A percentile compares a stretch with the other conserved stretches of the same genome.
These are phyloP conservation scores for Colletotrichum tanaceti DNA, from an alignment of 2,329 filamentous ascomycete genomes.

Conservation along the genomic window DNA sequence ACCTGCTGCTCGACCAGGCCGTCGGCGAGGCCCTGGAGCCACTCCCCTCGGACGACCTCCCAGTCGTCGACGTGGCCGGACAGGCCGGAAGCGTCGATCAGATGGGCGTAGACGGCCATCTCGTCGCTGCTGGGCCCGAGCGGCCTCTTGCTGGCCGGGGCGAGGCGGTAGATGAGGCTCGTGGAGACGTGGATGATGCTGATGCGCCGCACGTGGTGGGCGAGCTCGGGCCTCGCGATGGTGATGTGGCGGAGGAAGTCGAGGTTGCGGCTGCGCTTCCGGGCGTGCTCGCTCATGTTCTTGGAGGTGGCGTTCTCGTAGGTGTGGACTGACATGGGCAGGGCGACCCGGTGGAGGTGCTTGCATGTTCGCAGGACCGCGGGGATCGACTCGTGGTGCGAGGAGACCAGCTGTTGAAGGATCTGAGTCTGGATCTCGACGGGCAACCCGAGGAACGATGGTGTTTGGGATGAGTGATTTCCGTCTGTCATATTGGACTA, in stretches of 20 bases:
- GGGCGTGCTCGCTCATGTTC: slow-evolving; percentile 11
- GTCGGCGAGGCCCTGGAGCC: slow-evolving; percentile 9
- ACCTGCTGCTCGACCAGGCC: slow-evolving; percentile 15
- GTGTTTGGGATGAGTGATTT: background rate
- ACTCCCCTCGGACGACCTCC: slow-evolving; percentile 2
- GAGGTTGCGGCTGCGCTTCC: slow-evolving; percentile 19
- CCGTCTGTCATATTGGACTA: background rate
- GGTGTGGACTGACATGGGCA: slow-evolving; percentile 9
- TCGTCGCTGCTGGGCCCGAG: slow-evolving; percentile 10
- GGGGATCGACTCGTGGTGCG: slow-evolving; percentile 1
- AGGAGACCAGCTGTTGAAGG: slow-evolving; percentile 2
- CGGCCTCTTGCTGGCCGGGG: slow-evolving; percentile 15
- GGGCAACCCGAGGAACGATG: background rate
- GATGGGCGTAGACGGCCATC: background rate
- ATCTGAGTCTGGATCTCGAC: slow-evolving; percentile 4
- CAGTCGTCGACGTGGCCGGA: slow-evolving; percentile 5
- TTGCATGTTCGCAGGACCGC: slow-evolving; percentile 16
- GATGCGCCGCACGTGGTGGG: slow-evolving; percentile 1
- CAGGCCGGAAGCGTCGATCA: slow-evolving; percentile 8
- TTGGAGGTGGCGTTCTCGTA: slow-evolving; percentile 6
- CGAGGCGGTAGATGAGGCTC: slow-evolving; percentile 12
- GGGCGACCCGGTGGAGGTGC: background rate
- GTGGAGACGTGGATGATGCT: slow-evolving; percentile 18
- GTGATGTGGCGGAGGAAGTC: slow-evolving; percentile 16
- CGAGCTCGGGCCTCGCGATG: slow-evolving; percentile 10